A percentile compares a stretch with the other conserved stretches of the same genome.
Evolutionary conservation across 129 eudicot species (phyloP).

Genomic region (Helianthus tuberosus): DNA sequence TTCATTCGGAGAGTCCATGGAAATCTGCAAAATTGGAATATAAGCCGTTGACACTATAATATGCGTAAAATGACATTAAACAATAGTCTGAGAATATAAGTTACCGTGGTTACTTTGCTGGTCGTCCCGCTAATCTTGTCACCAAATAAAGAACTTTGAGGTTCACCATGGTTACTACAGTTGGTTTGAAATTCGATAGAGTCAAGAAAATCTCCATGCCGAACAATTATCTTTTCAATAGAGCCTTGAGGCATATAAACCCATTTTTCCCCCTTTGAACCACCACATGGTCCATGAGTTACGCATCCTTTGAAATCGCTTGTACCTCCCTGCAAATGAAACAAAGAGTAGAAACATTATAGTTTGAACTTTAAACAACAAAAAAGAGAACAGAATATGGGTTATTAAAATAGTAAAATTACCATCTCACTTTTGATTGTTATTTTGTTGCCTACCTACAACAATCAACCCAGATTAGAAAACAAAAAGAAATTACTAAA

Average conservation of each 20-base stretch:
- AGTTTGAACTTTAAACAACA: background rate
- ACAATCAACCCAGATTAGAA: background rate
- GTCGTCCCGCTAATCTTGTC: no score
- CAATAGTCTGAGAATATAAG: no score
- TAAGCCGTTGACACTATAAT: no score
- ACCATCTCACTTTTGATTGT: background rate
- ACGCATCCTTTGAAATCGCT: background rate
- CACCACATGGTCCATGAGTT: conserved; percentile 22
- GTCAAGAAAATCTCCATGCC: background rate
- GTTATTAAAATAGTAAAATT: background rate
- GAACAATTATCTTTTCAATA: background rate
- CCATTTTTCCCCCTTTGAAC: background rate
- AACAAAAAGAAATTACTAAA: no score
- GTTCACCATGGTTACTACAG: background rate
- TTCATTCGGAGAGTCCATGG: no score
- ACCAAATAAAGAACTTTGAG: background rate
- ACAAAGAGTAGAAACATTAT: background rate
- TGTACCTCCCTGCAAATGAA: background rate
- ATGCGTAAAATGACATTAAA: no score
- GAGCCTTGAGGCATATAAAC: background rate
- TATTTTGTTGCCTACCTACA: background rate
- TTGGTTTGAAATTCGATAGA: conserved; percentile 1
- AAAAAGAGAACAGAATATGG: no score
- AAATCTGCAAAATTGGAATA: no score
- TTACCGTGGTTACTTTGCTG: no score